Base-by-base conservation (phyloP, 1,284 basidiomycete genomes). In the Trichosporon asahii region DNA sequence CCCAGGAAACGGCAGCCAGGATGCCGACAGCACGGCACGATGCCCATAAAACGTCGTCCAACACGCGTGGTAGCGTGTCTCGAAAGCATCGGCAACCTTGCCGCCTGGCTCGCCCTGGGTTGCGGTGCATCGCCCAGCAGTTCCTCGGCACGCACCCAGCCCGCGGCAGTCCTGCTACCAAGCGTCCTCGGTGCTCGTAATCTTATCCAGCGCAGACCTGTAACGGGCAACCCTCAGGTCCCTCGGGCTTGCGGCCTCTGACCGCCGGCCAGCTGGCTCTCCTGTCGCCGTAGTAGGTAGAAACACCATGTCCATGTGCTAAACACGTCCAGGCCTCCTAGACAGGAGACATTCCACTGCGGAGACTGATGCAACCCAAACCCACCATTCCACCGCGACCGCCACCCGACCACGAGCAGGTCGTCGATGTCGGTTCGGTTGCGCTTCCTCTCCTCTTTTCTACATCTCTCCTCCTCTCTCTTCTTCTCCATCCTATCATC, bases 101-200 rank as follows among this genome's bases (percentile, higher is more conserved):
- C 49, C 49, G 23, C 57, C 35, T 21, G 15, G 7, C 57, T 61
- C 27, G 27, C 29, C 29, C 49, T 23, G 49, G 6, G 49, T 8
- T 21, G 55, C 27, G 31, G 27, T 61, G 35, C 35, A 37, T 37
- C 35, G 35, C 35, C 14, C 35, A 37, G 11, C 11, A 6, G 57
- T 31, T 61, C 57, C 57, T 61, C 57, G 57, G 57, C 29, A 61
- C 57, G 57, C 57, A 18, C 33, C 57, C 57, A 31, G 27, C 57
- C 57, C 57, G 18, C 57, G 57, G 27, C 27, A 31, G 55, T 18
- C 27, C 3, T 12, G 27, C 55, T 12, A 12, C 25, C 14, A 29
- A 21, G n/a, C 21, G 21, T 21, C 49, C 29, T 61, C 57, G 57
- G 57, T 61, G 57, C 57, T 31, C 15, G 57, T 31, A 61, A 31